Evolutionary conservation across 2,329 filamentous ascomycete species (phyloP), one percentile per base, ranked within the genome.

Genomic region (Xylariaceae sp.): DNA sequence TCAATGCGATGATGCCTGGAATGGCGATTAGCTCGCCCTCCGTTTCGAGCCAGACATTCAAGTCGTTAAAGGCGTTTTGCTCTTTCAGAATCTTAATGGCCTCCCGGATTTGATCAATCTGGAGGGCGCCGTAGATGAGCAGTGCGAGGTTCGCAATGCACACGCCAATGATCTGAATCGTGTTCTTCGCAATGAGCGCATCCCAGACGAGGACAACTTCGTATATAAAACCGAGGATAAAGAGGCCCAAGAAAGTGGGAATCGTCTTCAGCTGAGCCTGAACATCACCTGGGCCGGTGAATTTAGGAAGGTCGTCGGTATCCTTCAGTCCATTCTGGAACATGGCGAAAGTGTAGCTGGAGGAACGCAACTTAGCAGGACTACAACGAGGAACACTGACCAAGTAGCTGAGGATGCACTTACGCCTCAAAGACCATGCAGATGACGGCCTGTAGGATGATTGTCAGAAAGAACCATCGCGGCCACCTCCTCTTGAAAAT

Each of bases 141-240:
- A 99, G 85, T 47, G 91, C 93, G 37, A 94, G 75, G 75, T 99
- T 97, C 77, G 94, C 94, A 59, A 95, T 78, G 76, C 93, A 96
- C 35, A 99, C 82, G 50, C 94, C 94, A 67, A 99, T 97, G 73
- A 97, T 83, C 75, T 99, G 94, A 80, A 99, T 99, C 9, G 94
- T 99, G 77, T 99, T 99, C 76, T 97, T 97, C 72, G 93, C 81
- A 64, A 92, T 87, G 60, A 99, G 80, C 13, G 93, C 94, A 78
- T 99, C 94, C 82, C 92, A 97, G 10, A 94, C 89, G 56, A 99
- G 80, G 34, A 95, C 78, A 37, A 97, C 78, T 72, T 96, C 87
- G 77, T 97, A 99, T 59, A 99, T 75, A 77, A 96, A 97, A 62
- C 91, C 94, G 74, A 99, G 97, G 73, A 97, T 96, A 79, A 97